phyloP scores from a whole-genome alignment of 129 eudicot species.

The Helianthus annuus region DNA sequence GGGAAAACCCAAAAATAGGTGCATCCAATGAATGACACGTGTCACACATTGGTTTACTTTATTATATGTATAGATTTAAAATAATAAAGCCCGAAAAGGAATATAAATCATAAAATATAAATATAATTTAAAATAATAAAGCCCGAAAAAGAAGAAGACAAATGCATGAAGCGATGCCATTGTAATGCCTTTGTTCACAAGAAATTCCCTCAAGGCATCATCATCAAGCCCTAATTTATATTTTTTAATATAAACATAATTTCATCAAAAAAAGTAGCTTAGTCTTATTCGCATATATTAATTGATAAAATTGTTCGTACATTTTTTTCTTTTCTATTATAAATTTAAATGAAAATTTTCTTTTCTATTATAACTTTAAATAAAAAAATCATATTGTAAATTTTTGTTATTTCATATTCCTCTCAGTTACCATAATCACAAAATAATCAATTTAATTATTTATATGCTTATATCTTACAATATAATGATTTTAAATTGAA shows the following conservation, averaged over 20 bases:
- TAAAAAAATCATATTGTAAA: background rate
- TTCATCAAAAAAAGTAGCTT: background rate
- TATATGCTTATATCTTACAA: background rate
- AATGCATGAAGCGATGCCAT: conserved; percentile 36
- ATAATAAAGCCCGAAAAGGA: background rate
- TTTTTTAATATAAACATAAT: background rate
- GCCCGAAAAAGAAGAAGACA: conserved; percentile 29
- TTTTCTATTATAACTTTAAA: background rate
- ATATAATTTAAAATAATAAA: conserved; percentile 7
- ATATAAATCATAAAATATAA: background rate
- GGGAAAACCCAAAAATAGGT: no score
- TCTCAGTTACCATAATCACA: background rate
- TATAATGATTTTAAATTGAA: no score
- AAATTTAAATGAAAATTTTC: no score
- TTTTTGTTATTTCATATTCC: background rate
- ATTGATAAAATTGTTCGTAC: background rate
- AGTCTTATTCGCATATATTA: background rate
- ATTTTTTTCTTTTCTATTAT: background rate
- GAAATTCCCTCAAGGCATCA: conserved; percentile 24
- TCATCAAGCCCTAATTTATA: background rate
- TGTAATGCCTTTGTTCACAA: conserved; percentile 35
- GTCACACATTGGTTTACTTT: no score
- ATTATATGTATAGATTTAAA: no score
- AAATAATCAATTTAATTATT: background rate
- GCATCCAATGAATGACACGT: no score